phyloP scores from a whole-genome alignment of 179 eudicot genomes.

The Patellifolia procumbens region DNA sequence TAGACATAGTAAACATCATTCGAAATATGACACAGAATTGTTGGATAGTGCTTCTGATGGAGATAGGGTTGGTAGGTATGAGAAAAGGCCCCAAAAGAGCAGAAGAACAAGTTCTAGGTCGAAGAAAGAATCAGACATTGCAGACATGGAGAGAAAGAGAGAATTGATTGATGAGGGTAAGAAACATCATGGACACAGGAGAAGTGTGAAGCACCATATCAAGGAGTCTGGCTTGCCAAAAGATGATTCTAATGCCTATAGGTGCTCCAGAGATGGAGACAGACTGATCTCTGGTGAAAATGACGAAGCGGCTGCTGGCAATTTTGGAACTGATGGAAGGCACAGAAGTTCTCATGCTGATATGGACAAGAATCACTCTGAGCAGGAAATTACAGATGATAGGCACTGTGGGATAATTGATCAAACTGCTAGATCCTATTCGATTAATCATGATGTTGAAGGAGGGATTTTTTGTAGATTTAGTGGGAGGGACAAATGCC shows the following conservation, averaged over 20 bases:
- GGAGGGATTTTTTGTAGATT: conserved; percentile 7
- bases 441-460: conserved; percentile 5
- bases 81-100: conserved; percentile 20
- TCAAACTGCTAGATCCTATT: neutral
- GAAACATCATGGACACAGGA: conserved; percentile 14
- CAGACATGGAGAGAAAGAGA: neutral
- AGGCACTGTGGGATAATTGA: neutral
- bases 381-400: conserved; percentile 16
- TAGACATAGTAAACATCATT: conserved; percentile 23
- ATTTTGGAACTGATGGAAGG: neutral
- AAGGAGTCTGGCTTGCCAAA: conserved; percentile 22
- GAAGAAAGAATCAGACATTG: conserved; percentile 22
- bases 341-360: neutral
- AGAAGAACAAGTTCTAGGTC: conserved; percentile 24
- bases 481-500: conserved; percentile 5
- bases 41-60: conserved; percentile 21
- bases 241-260: conserved; percentile 19
- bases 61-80: conserved; percentile 18
- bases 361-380: neutral
- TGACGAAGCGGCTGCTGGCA: neutral
- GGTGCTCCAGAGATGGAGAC: neutral
- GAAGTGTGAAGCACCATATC: conserved; percentile 12
- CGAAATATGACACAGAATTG: conserved; percentile 21
- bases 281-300: neutral
- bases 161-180: conserved; percentile 20